Percentiles rank a stretch among this genome's conserved stretches.
Evolutionary conservation across 1,284 basidiomycete genomes (phyloP).

Genomic region (Coriolopsis trogii): DNA sequence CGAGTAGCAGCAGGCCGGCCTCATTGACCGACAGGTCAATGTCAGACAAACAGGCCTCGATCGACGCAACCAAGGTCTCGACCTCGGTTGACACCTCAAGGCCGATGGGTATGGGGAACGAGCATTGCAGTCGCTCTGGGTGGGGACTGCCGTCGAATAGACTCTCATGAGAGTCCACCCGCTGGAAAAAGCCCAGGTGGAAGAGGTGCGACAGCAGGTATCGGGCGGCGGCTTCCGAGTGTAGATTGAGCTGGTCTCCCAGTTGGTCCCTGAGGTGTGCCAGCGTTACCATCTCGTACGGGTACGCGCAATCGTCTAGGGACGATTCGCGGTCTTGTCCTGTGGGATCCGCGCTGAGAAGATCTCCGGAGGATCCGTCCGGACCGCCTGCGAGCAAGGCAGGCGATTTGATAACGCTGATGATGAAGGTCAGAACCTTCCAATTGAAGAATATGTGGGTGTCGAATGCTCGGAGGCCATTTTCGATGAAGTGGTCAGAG

Average conservation of each 20-base stretch:
- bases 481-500: constrained; percentile 57
- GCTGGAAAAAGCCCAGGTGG: constrained; percentile 61
- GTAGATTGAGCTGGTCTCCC: constrained; percentile 59
- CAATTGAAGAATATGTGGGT: constrained; percentile 66
- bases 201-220: constrained; percentile 62
- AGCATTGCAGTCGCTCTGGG: constrained; percentile 43
- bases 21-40: constrained; percentile 76
- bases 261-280: constrained; percentile 64
- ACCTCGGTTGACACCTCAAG: constrained; percentile 74
- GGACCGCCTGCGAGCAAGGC: constrained; percentile 25
- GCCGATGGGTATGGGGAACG: constrained; percentile 69
- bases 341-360: constrained; percentile 46
- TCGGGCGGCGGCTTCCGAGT: constrained; percentile 53
- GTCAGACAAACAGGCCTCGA: constrained; percentile 73
- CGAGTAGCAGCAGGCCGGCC: constrained; percentile 65
- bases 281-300: constrained; percentile 62
- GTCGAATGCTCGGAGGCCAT: constrained; percentile 39
- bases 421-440: constrained; percentile 62
- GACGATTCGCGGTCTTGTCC: not conserved
- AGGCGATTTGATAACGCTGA: constrained; percentile 58
- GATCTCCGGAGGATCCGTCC: constrained; percentile 39
- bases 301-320: constrained; percentile 40
- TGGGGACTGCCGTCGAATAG: constrained; percentile 40
- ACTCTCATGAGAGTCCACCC: constrained; percentile 40
- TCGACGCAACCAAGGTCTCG: constrained; percentile 68